phyloP scores from a whole-genome alignment of 2,329 filamentous ascomycete species.

The Alternaria burnsii region DNA sequence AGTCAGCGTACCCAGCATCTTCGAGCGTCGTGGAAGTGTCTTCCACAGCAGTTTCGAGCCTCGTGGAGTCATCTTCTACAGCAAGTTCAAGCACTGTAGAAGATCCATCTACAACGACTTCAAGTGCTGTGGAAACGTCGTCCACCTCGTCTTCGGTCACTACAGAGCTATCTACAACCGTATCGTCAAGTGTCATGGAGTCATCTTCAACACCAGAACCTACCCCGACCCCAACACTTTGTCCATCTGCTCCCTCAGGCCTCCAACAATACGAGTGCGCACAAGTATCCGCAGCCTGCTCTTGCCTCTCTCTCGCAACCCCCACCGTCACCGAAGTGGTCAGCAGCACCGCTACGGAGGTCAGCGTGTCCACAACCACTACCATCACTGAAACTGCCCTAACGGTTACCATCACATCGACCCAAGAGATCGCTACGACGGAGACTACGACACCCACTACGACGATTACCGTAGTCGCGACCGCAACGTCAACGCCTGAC shows the following conservation, averaged over 20 bases:
- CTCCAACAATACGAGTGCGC: constrained; percentile 3
- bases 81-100: not conserved
- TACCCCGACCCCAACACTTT: not conserved
- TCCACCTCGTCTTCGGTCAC: not conserved
- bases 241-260: not conserved
- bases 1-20: not conserved
- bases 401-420: not conserved
- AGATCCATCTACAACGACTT: not conserved
- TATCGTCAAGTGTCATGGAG: not conserved
- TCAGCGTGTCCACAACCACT: not conserved
- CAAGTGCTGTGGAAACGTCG: not conserved
- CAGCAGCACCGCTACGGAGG: not conserved
- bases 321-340: not conserved
- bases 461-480: not conserved
- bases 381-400: not conserved
- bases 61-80: not conserved
- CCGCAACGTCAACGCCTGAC: not conserved
- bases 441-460: not conserved
- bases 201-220: not conserved
- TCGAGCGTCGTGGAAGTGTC: not conserved
- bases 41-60: not conserved
- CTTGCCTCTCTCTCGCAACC: not conserved
- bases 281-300: not conserved
- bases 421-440: not conserved
- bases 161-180: rapidly evolving